Percentiles rank a stretch among this genome's conserved stretches.
phyloP scores from a whole-genome alignment of 768 basidiomycete species.

The Gloeopeniophorella convolvens region DNA sequence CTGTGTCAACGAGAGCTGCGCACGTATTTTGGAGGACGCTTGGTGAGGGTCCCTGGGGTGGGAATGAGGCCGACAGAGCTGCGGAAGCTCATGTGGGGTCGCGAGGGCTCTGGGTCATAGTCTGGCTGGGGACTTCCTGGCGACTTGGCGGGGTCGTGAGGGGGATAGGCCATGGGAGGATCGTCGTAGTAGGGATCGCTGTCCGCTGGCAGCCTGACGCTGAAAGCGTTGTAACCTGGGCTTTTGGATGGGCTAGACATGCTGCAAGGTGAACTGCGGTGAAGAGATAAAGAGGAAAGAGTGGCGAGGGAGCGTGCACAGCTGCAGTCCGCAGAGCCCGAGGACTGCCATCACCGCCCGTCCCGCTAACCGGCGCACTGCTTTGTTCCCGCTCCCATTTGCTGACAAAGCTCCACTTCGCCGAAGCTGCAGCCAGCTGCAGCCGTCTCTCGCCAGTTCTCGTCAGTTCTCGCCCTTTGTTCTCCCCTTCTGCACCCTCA shows the following conservation, averaged over 20 bases:
- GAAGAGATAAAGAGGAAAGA: no score
- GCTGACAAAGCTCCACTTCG: no score
- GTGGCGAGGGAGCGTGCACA: no score
- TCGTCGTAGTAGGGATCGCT: neutral
- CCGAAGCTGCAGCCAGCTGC: no score
- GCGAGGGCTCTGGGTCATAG: neutral
- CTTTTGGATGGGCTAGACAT: neutral
- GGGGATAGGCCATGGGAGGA: neutral
- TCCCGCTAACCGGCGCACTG: no score
- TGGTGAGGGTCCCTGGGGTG: conserved; percentile 1
- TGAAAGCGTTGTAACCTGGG: neutral
- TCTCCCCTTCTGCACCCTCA: no score
- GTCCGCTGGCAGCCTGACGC: neutral
- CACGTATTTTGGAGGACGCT: conserved; percentile 13
- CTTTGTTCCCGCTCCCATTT: no score
- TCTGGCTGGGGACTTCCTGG: neutral
- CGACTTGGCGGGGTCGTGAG: neutral
- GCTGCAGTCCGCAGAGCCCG: no score
- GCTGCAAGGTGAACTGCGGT: neutral
- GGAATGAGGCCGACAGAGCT: conserved; percentile 8
- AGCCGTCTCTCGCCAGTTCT: no score
- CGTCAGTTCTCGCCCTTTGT: no score
- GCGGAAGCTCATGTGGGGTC: conserved; percentile 1
- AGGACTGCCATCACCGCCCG: no score
- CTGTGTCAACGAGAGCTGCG: neutral